Conservation (phyloP, 225 moss, liverwort and hornwort genomes). For the Lunularia cruciata region DNA sequence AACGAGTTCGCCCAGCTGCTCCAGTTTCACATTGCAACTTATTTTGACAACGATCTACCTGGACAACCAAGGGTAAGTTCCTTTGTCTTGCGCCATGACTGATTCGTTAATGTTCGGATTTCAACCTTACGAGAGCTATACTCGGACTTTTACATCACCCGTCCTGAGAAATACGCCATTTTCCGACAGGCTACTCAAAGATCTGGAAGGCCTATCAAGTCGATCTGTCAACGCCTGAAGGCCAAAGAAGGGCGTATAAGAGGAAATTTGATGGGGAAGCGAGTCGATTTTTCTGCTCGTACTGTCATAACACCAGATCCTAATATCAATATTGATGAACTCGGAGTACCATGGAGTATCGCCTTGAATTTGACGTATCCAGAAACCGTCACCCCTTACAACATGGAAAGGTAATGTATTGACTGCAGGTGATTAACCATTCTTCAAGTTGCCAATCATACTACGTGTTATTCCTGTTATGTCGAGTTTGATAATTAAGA, state of each 20-base stretch:
- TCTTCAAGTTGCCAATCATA: no score
- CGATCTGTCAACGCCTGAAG: slow-evolving; percentile 95
- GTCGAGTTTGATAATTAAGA: no score
- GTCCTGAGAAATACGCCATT: not conserved
- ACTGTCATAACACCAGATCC: slow-evolving; percentile 99
- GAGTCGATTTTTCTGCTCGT: slow-evolving; percentile 98
- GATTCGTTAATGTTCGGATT: no score
- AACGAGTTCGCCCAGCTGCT: slow-evolving; percentile 99
- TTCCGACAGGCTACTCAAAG: slow-evolving; percentile 82
- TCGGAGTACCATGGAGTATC: slow-evolving; percentile 99
- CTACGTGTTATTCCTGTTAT: no score
- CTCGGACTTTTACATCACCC: no score
- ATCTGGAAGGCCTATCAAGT: slow-evolving; percentile 98
- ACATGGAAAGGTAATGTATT: slow-evolving; percentile 98
- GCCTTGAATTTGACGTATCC: slow-evolving; percentile 97
- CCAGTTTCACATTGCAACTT: slow-evolving; percentile 97
- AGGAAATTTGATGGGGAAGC: slow-evolving; percentile 98
- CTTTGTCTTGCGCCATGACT: no score
- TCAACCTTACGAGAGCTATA: no score
- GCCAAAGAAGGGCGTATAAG: slow-evolving; percentile 99
- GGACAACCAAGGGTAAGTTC: slow-evolving; percentile 99
- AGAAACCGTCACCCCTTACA: slow-evolving; percentile 98
- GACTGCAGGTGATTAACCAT: no score
- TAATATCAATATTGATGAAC: slow-evolving; percentile 98
- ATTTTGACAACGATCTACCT: slow-evolving; percentile 98